phyloP scores from a whole-genome alignment of 805 yeast species.

The Metschnikowia aberdeeniae region DNA sequence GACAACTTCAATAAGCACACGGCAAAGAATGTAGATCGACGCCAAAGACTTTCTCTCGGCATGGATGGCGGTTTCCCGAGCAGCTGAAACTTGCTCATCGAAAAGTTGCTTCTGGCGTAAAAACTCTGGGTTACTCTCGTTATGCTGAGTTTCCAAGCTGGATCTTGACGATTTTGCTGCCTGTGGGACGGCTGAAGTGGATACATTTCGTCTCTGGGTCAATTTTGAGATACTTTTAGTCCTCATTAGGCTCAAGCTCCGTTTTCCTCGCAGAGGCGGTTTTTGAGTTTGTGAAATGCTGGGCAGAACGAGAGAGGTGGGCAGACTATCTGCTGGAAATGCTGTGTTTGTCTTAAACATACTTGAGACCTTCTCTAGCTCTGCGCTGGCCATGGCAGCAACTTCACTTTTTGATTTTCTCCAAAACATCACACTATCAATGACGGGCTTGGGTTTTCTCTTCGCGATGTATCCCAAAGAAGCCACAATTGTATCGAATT shows the following conservation, averaged over 20 bases:
- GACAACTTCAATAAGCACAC: slow-evolving; percentile 90
- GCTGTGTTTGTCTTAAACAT: slow-evolving; percentile 23
- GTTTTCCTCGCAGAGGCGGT: slow-evolving; percentile 23
- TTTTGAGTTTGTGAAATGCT: slow-evolving; percentile 4
- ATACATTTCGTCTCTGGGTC: slow-evolving; percentile 47
- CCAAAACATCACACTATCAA: slow-evolving; percentile 98
- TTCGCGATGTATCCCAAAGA: slow-evolving; percentile 90
- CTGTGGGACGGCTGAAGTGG: slow-evolving; percentile 30
- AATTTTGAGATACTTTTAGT: slow-evolving; percentile 35
- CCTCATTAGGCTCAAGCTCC: slow-evolving; percentile 40
- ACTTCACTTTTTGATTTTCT: slow-evolving; percentile 88
- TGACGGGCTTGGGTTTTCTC: slow-evolving; percentile 88
- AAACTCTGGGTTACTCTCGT: slow-evolving; percentile 10
- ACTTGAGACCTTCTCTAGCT: slow-evolving; percentile 31
- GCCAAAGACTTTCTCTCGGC: slow-evolving; percentile 86
- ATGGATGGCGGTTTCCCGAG: slow-evolving; percentile 68
- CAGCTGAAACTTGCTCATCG: slow-evolving; percentile 32
- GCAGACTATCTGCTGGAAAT: neutral
- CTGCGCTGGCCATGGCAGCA: slow-evolving; percentile 47
- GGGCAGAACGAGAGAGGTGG: neutral
- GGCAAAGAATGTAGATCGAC: slow-evolving; percentile 81
- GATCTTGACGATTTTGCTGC: slow-evolving; percentile 1
- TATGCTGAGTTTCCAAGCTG: slow-evolving; percentile 1
- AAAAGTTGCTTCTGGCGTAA: slow-evolving; percentile 22
- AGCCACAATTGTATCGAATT: slow-evolving; percentile 79